phyloP scores from a whole-genome alignment of 495 filamentous ascomycete genomes.

The Barbatosphaeria neglecta region DNA sequence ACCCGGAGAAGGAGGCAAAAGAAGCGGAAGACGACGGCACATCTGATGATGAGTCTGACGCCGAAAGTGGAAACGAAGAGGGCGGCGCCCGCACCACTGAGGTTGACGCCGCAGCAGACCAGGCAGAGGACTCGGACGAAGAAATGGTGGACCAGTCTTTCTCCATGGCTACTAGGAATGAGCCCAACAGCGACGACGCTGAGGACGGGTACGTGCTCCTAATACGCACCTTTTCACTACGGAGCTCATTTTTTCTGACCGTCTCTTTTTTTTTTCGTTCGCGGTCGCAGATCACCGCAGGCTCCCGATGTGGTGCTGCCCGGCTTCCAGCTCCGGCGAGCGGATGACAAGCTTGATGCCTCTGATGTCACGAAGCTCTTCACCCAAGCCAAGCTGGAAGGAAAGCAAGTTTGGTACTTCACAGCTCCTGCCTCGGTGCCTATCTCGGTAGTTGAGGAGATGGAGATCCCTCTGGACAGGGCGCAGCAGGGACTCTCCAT shows the following conservation, averaged over 20 bases:
- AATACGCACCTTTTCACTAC: too few species aligned
- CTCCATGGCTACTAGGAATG: not conserved
- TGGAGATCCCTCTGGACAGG: conserved; percentile 28
- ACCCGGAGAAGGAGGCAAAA: not conserved
- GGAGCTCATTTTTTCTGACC: too few species aligned
- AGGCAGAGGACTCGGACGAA: not conserved
- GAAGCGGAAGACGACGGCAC: not conserved
- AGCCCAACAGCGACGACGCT: not conserved
- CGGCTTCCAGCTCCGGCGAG: conserved; percentile 20
- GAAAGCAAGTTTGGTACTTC: conserved; percentile 42
- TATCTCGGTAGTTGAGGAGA: conserved; percentile 34
- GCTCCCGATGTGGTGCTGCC: conserved; percentile 12
- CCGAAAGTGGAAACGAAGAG: not conserved
- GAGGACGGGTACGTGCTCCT: conserved; percentile 6
- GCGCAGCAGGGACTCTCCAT: conserved; percentile 21
- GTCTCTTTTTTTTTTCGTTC: too few species aligned
- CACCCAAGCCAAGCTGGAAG: conserved; percentile 28
- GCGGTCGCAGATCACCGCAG: not conserved
- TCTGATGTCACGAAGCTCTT: conserved; percentile 25
- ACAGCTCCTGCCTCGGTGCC: conserved; percentile 35
- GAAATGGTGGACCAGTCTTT: conserved; percentile 1
- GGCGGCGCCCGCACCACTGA: not conserved
- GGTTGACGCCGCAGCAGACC: not conserved
- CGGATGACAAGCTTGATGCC: conserved; percentile 18
- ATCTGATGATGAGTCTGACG: not conserved